Evolutionary conservation across 2,329 filamentous ascomycete genomes (phyloP).

Genomic region (Paraphaeosphaeria sporulosa): DNA sequence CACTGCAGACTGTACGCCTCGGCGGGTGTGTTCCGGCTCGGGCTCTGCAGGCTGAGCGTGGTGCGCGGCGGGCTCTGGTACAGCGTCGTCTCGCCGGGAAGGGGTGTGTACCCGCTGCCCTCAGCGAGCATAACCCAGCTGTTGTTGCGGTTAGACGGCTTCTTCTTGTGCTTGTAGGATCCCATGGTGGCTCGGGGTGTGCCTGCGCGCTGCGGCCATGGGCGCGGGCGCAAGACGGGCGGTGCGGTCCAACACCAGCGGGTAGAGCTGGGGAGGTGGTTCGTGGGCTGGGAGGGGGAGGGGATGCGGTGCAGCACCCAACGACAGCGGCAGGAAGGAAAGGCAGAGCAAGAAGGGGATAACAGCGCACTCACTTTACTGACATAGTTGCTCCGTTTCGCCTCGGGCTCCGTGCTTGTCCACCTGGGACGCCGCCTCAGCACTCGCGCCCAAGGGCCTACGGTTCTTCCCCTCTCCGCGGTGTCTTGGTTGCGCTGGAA

Average conservation of each 20-base stretch:
- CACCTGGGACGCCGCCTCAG: conserved; percentile 15
- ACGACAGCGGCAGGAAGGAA: conserved; percentile 14
- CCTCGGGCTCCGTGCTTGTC: background rate
- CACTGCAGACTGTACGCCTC: conserved; percentile 74
- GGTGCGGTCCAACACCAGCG: conserved; percentile 8
- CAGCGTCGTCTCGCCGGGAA: conserved; percentile 83
- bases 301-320: background rate
- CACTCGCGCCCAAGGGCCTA: background rate
- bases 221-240: background rate
- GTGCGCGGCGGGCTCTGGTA: conserved; percentile 83
- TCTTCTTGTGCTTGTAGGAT: conserved; percentile 35
- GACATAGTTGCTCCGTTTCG: conserved; percentile 38
- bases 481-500: background rate
- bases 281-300: conserved; percentile 17
- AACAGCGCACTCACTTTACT: conserved; percentile 47
- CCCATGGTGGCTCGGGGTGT: conserved; percentile 20
- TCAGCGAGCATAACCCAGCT: conserved; percentile 95
- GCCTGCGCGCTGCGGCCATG: conserved; percentile 10
- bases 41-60: conserved; percentile 75
- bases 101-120: conserved; percentile 75
- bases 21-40: conserved; percentile 69
- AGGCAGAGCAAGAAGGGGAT: conserved; percentile 11
- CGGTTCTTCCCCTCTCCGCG: too few relatives aligned
- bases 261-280: background rate
- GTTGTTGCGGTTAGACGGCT: conserved; percentile 45